Evolutionary conservation across 305 asterid species (phyloP), one percentile per base, ranked within the genome.

Genomic region (Fraxinus sp.): DNA sequence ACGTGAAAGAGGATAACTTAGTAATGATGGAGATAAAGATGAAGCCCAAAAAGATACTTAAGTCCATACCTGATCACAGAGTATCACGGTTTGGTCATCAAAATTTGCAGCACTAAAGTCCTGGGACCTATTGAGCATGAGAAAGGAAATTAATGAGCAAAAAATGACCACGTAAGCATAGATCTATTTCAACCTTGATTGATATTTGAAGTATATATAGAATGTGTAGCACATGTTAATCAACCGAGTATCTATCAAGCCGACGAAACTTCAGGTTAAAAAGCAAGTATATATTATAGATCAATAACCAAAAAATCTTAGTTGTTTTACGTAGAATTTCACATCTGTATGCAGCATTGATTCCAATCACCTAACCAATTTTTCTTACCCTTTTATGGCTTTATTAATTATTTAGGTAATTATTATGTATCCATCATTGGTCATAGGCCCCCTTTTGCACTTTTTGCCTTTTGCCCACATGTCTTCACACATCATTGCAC

Each of bases 81-180:
- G 92, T 79, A 95, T 91, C 87, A 96, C 93, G n/a, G 99, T 96
- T 28, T 92, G 90, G 80, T 97, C 98, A 86, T 96, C 99, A 90
- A 95, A 96, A 76, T 87, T 88, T 28, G 91, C 97, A 87, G 92
- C 93, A 86, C 99, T 96, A 87, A 96, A 96, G 87, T 92, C 98
- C 81, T 92, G 97, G 13, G 94, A 89, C 93, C 99, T 96, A 79
- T 39, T 41, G 74, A 81, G 80, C 72, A 88, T 16, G 84, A 82
- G 75, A 83, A 80, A 82, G 71, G 35, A 73, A 84, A 82, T 77
- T 71, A 55, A 77, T 77, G 24, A 76, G 71, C n/a, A 64, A 80
- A 26, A 62, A 22, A 75, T 4, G 28, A 36, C 46, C 8, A 35
- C 24, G 77, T 37, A 57, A 39, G 36, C 68, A 87, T 5, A 79